Percentiles rank a stretch among this genome's conserved stretches.
phyloP scores from a whole-genome alignment of 2,329 filamentous ascomycete species.

The Pseudocercospora eumusae region DNA sequence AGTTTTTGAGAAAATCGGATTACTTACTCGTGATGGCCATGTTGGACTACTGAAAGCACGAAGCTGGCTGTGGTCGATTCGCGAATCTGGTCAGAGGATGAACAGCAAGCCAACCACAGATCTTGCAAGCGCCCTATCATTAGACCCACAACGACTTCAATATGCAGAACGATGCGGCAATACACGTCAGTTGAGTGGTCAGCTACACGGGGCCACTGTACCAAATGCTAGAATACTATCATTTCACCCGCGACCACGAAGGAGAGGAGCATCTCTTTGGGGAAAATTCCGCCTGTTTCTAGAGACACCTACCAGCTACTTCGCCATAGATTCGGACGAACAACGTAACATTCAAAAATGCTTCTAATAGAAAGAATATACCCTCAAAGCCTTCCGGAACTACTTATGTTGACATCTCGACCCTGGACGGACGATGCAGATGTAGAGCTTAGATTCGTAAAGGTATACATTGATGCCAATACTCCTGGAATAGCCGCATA shows the following conservation, averaged over 20 bases:
- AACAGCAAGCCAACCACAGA: not conserved
- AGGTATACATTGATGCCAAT: not conserved
- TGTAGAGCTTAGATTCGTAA: not conserved
- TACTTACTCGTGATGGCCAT: slow-evolving; percentile 11
- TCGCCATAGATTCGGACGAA: slow-evolving; percentile 6
- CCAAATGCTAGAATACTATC: slow-evolving; percentile 22
- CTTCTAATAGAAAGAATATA: slow-evolving; percentile 19
- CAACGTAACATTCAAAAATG: slow-evolving; percentile 13
- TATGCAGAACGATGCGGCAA: slow-evolving; percentile 10
- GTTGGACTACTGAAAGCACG: slow-evolving; percentile 11
- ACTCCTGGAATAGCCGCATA: not conserved
- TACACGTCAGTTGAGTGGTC: slow-evolving; percentile 10
- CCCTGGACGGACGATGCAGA: not conserved
- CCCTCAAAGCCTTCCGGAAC: not conserved
- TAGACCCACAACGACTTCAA: slow-evolving; percentile 25
- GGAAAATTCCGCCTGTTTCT: slow-evolving; percentile 21
- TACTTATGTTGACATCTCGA: not conserved
- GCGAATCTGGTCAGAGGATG: not conserved
- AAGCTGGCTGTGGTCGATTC: slow-evolving; percentile 14
- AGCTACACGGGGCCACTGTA: slow-evolving; percentile 18
- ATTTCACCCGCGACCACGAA: slow-evolving; percentile 19
- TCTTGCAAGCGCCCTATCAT: slow-evolving; percentile 14
- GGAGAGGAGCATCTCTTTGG: not conserved
- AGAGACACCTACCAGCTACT: not conserved
- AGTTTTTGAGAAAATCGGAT: slow-evolving; percentile 22